Base-by-base conservation (phyloP, 345 rosid species). In the Populus euphratica region DNA sequence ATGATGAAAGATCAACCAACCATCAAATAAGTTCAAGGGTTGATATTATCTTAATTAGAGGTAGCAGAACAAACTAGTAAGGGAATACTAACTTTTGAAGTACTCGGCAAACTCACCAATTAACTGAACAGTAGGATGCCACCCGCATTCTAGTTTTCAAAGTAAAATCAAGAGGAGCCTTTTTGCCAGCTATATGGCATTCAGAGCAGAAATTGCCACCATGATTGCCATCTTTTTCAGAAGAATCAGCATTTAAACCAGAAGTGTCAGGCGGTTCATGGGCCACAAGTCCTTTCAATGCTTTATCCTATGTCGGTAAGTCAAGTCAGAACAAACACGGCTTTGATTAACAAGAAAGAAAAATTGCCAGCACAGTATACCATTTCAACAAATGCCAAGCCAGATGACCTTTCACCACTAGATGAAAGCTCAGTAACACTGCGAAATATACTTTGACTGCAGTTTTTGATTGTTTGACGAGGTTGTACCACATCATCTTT, bases 161-260 rank as follows among this genome's bases (percentile, higher is more conserved):
- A 80, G 98, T 91, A 77, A 92, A 86, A 83, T 96, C 99, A 54
- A 93, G 83, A 67, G 99, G 99, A 81, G 85, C 87, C 82, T 86
- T 90, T 78, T 74, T 80, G 75, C 95, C 90, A 72, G 88, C 70
- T 65, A 91, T 29, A 54, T 81, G 78, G 78, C 83, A 89, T 77
- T 93, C 94, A 44, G 87, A 86, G 69, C 85, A 65, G 67, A 90
- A 83, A 66, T 76, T 83, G 59, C 85, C 89, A 36, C 78, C 64
- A 79, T 86, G 78, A 68, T 86, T 80, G 77, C 75, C 86, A 74
- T 77, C 78, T 61, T 83, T 84, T 81, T 80, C 88, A 77, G 80
- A 77, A 70, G 88, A 74, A 72, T 86, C 84, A 18, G 73, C 73
- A 67, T 81, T 78, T 70, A 83, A 77, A 73, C 73, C 69, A 50